Conservation (phyloP, 176 grass and related monocot genomes). For the Oryza australiensis region DNA sequence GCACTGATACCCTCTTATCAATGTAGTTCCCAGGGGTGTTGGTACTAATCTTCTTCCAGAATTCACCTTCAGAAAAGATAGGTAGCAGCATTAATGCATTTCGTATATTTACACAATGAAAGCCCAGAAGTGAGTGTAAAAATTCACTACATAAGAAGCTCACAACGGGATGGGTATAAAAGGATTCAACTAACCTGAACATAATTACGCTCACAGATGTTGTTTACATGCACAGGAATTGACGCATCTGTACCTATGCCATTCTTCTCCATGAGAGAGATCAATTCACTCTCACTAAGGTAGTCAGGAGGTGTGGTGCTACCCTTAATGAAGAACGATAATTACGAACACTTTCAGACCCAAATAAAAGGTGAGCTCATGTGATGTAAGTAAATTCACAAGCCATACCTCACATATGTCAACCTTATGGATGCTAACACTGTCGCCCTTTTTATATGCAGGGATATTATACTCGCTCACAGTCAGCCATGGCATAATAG, state of each 20-base stretch:
- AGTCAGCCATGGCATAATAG: constrained; percentile 95
- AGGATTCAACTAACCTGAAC: constrained; percentile 67
- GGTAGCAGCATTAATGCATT: constrained; percentile 20
- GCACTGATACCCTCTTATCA: constrained; percentile 97
- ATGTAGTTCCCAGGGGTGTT: constrained; percentile 81
- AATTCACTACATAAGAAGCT: constrained; percentile 15
- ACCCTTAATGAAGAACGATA: constrained; percentile 55
- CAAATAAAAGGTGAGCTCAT: constrained; percentile 36
- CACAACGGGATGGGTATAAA: constrained; percentile 11
- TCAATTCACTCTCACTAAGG: constrained; percentile 94
- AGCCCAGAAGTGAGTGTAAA: not conserved
- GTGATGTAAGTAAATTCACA: constrained; percentile 25
- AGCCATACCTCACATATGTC: constrained; percentile 80
- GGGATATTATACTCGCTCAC: constrained; percentile 81
- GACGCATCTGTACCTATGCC: constrained; percentile 96
- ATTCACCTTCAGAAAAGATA: constrained; percentile 72
- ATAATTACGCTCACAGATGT: constrained; percentile 95
- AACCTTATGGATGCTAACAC: constrained; percentile 70
- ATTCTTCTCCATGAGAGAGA: constrained; percentile 98
- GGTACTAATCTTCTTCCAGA: constrained; percentile 87
- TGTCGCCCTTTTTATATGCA: constrained; percentile 65
- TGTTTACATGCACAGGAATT: constrained; percentile 96
- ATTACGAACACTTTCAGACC: constrained; percentile 35
- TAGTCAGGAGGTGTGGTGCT: constrained; percentile 90
- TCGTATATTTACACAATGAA: not conserved